Percentiles rank a stretch among this genome's conserved stretches.
These are phyloP conservation scores for Hyaloperonospora brassicae DNA, from an alignment of 352 stramenopile genomes.

Conservation along the genomic window DNA sequence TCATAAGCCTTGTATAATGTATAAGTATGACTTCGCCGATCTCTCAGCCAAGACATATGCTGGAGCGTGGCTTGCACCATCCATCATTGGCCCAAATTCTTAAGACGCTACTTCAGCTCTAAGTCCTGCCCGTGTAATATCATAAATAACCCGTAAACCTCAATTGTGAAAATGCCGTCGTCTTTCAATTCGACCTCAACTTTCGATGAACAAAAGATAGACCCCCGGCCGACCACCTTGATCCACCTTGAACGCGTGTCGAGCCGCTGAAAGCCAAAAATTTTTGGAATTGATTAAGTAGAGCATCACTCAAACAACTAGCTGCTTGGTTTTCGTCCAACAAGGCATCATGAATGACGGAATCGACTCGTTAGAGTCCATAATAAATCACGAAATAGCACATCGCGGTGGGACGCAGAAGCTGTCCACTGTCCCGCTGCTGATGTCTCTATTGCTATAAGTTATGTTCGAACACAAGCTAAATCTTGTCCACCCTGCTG, in stretches of 20 bases:
- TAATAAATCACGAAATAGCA: not conserved
- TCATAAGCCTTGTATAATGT: not conserved
- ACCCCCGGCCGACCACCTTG: not conserved
- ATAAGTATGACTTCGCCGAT: not conserved
- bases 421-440: not conserved
- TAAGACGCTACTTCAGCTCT: too few relatives aligned
- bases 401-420: not conserved
- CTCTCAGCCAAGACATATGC: not conserved
- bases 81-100: not conserved
- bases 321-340: not conserved
- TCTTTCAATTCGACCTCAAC: not conserved
- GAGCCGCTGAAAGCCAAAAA: not conserved
- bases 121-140: not conserved
- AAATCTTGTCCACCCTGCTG: not conserved
- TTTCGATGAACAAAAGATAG: not conserved
- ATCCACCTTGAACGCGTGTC: not conserved
- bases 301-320: not conserved
- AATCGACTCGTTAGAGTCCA: not conserved
- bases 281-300: not conserved
- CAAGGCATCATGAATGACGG: not conserved
- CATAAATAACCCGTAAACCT: not conserved
- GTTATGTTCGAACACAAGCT: not conserved
- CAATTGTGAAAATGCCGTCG: not conserved
- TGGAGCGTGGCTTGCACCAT: not conserved
- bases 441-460: not conserved